Base-by-base conservation (phyloP, 2,329 filamentous ascomycete species). In the Exophiala bonariae region DNA sequence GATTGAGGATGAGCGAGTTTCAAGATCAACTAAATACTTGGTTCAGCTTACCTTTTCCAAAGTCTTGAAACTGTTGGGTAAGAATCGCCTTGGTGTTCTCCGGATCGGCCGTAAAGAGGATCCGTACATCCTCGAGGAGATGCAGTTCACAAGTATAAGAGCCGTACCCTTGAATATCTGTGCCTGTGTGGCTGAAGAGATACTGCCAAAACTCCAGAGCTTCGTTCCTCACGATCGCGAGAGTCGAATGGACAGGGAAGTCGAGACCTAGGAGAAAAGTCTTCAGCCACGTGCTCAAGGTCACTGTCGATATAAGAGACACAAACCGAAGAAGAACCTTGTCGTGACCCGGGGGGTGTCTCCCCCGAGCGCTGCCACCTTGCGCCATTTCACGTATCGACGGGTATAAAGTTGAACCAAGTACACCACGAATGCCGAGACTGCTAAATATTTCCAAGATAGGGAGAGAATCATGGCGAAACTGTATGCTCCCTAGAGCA, bases 31-130 rank as follows among this genome's bases (percentile, higher is more conserved):
- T n/a, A n/a, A n/a, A n/a, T n/a, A n/a, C n/a, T n/a, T n/a, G n/a
- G n/a, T n/a, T n/a, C n/a, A 16, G 39, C 39, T 34, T 22, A 47
- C 50, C 90, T 69, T 96, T 96, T 54, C 90, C 91, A 63, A 84
- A 96, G 62, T 95, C 87, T 32, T 71, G 70, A 62, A 96, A 96
- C 62, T 96, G 89, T 1, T 85, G 86, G 0, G 90, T 87, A n/a
- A 96, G 75, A 17, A 96, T 78, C 4, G 91, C 88, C 66, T 96
- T 95, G 72, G 95, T 86, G 63, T 96, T 96, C 61, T 95, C 89
- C 1, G 87, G 86, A 57, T 96, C 89, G 4, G 80, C 80, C 0
- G 91, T 96, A 61, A 93, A 77, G 49, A 95, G 66, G 17, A 85
- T 66, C n/a, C 87, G 80, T 9, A 32, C 22, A 31, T 54, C 47